These are phyloP conservation scores for Leccinum boreale DNA, from an alignment of 768 basidiomycete genomes.

Conservation along the genomic window DNA sequence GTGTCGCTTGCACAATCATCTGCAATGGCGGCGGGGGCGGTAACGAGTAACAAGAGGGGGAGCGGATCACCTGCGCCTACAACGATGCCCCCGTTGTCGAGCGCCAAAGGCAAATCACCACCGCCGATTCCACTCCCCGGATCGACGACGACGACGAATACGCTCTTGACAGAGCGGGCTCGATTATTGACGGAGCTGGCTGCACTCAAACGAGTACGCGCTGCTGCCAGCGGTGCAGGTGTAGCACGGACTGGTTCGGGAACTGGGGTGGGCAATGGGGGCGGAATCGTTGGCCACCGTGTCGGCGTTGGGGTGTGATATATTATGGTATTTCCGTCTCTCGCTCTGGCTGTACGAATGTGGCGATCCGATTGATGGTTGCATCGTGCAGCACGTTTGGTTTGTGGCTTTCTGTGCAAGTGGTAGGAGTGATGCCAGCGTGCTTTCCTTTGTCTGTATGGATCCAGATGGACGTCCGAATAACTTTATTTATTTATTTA, in stretches of 20 bases:
- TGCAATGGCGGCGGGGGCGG: not conserved
- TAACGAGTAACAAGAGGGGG: not conserved
- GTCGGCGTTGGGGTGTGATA: constrained; percentile 12
- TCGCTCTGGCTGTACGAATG: not conserved
- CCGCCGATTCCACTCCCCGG: constrained; percentile 13
- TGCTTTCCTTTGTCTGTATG: not conserved
- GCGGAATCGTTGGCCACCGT: not conserved
- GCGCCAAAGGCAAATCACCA: not conserved
- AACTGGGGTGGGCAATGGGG: not conserved
- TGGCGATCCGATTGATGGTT: not conserved
- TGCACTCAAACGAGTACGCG: constrained; percentile 33
- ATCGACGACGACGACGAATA: constrained; percentile 40
- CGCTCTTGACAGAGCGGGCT: constrained; percentile 57
- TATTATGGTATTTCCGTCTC: not conserved
- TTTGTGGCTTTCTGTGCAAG: not conserved
- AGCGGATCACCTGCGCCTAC: not conserved
- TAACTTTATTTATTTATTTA: not conserved
- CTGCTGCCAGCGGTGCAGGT: constrained; percentile 4
- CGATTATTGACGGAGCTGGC: constrained; percentile 54
- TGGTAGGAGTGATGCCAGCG: not conserved
- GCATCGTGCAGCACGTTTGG: not conserved
- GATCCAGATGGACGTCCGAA: not conserved
- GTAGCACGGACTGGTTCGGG: not conserved
- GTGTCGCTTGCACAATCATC: not conserved
- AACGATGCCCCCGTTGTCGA: not conserved